These are phyloP conservation scores for Grosmannia huntii DNA, from an alignment of 2,329 filamentous ascomycete genomes.

Conservation along the genomic window DNA sequence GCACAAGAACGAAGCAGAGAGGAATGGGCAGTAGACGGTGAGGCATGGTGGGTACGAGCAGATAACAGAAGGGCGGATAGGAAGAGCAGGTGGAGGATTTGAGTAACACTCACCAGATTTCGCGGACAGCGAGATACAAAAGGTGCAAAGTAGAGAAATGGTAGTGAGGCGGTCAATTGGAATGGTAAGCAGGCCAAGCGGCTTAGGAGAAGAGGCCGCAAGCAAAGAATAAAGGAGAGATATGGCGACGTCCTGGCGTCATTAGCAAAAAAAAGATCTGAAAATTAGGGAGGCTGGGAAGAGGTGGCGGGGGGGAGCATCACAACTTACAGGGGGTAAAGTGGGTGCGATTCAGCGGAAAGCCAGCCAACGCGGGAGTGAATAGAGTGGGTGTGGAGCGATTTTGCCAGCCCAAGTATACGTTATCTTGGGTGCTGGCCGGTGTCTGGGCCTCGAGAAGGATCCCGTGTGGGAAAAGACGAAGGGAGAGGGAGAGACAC, in stretches of 20 bases:
- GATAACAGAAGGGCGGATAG: not conserved
- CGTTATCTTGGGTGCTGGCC: not conserved
- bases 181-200: not conserved
- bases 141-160: not conserved
- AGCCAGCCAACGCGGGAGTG: slow-evolving; percentile 2
- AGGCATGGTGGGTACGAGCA: not conserved
- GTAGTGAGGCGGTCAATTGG: not conserved
- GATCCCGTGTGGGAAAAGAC: not conserved
- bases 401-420: slow-evolving; percentile 8
- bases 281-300: slow-evolving; percentile 14
- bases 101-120: not conserved
- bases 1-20: not conserved
- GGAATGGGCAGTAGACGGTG: not conserved
- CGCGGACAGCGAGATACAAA: not conserved
- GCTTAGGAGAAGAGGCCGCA: not conserved
- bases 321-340: slow-evolving; percentile 8
- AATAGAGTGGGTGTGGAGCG: slow-evolving; percentile 5
- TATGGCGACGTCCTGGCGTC: slow-evolving; percentile 8
- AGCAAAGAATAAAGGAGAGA: slow-evolving; percentile 1
- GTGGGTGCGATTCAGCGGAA: slow-evolving; percentile 3
- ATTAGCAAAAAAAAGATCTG: slow-evolving; percentile 5
- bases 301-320: slow-evolving; percentile 10
- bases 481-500: not conserved
- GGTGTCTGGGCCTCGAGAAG: not conserved
- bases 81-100: not conserved